Evolutionary conservation across 1,139 yeast genomes (phyloP), one percentile per base, ranked within the genome.

Genomic region (Saccharomycopsis phalli): DNA sequence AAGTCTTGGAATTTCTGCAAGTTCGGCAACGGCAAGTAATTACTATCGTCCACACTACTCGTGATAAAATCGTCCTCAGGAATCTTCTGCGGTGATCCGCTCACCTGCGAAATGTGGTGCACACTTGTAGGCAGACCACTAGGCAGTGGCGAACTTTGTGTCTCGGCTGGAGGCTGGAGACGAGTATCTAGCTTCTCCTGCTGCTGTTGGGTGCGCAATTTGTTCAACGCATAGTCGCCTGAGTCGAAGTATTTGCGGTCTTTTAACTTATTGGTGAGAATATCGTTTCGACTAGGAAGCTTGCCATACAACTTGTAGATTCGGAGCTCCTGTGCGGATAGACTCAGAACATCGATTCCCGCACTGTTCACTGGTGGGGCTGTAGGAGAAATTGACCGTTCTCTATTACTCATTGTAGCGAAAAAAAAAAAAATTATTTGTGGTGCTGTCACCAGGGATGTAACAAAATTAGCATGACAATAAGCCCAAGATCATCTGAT

Each of bases 231-330:
- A 58, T 93, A 91, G 61, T 91, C 99, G 18, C 98, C 98, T 47
- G 95, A 83, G 55, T 91, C 99, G 56, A 91, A 93, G 61, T 81
- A 91, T 62, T 87, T 87, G 54, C 95, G 77, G 53, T 91, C 97
- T 58, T 81, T 81, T 51, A 81, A 65, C 59, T 84, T 86, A 50
- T 81, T 76, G 44, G 83, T 72, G 47, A 91, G 70, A 29, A 91
- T 68, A 50, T 88, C 96, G 46, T 82, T 82, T 42, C 81, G 79
- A 29, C 91, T 74, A 34, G 98, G 98, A 44, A 91, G 65, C 57
- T 80, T 82, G 26, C 97, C 97, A 58, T 88, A 88, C 67, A 87
- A 65, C 54, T 75, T 80, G 62, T 78, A 80, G 28, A 88, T 63
- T 49, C 73, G 73, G 53, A 45, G 28, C 26, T 45, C 48, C 34